Percentiles rank a stretch among this genome's conserved stretches.
Evolutionary conservation across 139 green algal genomes (phyloP).

Genomic region (Chlorella sp.): DNA sequence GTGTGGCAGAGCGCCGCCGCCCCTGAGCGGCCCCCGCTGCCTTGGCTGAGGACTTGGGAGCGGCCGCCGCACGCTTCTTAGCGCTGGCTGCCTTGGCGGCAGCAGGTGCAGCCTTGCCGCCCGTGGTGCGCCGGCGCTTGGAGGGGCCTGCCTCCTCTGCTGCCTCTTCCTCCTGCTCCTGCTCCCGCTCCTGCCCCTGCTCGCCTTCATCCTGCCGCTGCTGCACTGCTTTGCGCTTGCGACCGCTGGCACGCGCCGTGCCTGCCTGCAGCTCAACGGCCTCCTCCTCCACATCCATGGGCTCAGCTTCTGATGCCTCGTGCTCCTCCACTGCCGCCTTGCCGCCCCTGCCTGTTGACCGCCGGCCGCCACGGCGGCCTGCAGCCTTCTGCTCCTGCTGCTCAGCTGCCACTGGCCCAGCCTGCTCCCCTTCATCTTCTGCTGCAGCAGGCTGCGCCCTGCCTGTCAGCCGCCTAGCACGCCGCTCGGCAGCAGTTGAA

Average conservation of each 20-base stretch:
- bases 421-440: not conserved
- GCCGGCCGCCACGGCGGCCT: not conserved
- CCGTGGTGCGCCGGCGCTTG: conserved; percentile 9
- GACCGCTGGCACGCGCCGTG: not conserved
- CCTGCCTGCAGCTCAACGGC: not conserved
- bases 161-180: not conserved
- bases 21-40: not conserved
- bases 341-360: not conserved
- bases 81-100: conserved; percentile 1
- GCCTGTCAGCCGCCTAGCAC: not conserved
- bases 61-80: not conserved
- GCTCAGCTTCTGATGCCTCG: not conserved
- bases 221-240: not conserved
- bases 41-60: not conserved
- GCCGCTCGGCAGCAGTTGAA: too few relatives aligned
- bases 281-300: not conserved
- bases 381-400: not conserved
- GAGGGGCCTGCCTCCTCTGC: not conserved
- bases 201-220: not conserved
- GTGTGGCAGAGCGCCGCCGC: not conserved
- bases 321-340: not conserved
- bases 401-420: not conserved
- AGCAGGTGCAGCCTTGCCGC: not conserved
- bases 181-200: not conserved
- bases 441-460: too few relatives aligned